Conservation (phyloP, 2,329 filamentous ascomycete genomes). For the Pestalotiopsis sp. region DNA sequence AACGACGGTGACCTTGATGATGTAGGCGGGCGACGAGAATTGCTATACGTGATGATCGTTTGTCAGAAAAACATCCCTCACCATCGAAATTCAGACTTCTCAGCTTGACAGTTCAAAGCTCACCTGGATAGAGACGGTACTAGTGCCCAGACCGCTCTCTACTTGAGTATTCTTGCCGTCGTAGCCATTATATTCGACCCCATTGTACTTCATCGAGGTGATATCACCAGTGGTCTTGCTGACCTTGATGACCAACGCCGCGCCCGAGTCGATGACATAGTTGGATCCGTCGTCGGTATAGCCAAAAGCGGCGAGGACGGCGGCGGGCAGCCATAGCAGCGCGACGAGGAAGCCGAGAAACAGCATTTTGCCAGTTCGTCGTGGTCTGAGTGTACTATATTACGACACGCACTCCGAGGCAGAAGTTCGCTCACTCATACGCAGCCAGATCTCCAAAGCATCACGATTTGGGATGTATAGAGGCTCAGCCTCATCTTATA, state of each 20-base stretch:
- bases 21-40: constrained; percentile 25
- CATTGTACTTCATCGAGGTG: constrained; percentile 27
- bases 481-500: neutral
- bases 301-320: constrained; percentile 39
- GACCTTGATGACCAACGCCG: constrained; percentile 35
- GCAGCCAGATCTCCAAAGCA: neutral
- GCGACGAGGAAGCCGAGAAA: constrained; percentile 27
- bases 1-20: constrained; percentile 38
- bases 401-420: neutral
- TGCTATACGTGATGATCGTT: neutral
- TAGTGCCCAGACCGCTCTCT: constrained; percentile 32
- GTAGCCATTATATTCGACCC: constrained; percentile 18
- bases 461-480: neutral
- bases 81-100: too few relatives aligned
- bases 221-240: constrained; percentile 38
- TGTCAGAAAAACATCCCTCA: too few relatives aligned
- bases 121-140: constrained; percentile 31
- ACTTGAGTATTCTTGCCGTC: constrained; percentile 25
- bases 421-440: neutral
- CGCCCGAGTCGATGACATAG: constrained; percentile 39
- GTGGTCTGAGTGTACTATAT: neutral
- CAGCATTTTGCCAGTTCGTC: constrained; percentile 23
- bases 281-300: constrained; percentile 40
- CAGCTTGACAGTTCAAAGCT: neutral
- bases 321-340: constrained; percentile 28